Conservation (phyloP, 257 asterid genomes). For the Capsicum chinense region DNA sequence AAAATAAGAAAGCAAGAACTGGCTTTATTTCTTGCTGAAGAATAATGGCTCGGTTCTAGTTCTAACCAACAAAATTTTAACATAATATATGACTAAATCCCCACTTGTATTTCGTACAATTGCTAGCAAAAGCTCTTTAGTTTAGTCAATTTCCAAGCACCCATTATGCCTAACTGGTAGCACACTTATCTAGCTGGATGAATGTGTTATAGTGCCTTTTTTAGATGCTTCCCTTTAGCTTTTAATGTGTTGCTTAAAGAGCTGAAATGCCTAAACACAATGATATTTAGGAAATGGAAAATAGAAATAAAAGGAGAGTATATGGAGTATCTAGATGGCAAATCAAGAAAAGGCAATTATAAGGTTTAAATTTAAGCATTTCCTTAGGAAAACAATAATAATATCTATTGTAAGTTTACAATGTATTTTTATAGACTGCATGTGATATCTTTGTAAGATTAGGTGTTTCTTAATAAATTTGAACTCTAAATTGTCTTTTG, state of each 20-base stretch:
- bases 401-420: constrained; percentile 73
- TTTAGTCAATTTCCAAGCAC: background rate
- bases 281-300: background rate
- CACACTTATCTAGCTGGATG: background rate
- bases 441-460: background rate
- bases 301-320: background rate
- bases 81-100: background rate
- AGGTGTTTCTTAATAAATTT: background rate
- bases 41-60: background rate
- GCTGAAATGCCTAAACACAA: background rate
- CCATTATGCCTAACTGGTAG: background rate
- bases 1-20: background rate
- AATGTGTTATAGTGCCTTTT: background rate
- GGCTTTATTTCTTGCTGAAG: background rate
- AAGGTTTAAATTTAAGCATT: constrained; percentile 19
- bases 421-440: background rate
- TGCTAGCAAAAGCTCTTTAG: background rate
- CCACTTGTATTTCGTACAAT: background rate
- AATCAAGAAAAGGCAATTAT: background rate
- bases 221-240: background rate
- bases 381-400: constrained; percentile 87
- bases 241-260: background rate
- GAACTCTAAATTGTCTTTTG: constrained; percentile 29
- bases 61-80: background rate
- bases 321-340: background rate